Percentiles rank a stretch among this genome's conserved stretches.
These are phyloP conservation scores for Tubosaeta sp. DNA, from an alignment of 768 basidiomycete genomes.

Conservation along the genomic window DNA sequence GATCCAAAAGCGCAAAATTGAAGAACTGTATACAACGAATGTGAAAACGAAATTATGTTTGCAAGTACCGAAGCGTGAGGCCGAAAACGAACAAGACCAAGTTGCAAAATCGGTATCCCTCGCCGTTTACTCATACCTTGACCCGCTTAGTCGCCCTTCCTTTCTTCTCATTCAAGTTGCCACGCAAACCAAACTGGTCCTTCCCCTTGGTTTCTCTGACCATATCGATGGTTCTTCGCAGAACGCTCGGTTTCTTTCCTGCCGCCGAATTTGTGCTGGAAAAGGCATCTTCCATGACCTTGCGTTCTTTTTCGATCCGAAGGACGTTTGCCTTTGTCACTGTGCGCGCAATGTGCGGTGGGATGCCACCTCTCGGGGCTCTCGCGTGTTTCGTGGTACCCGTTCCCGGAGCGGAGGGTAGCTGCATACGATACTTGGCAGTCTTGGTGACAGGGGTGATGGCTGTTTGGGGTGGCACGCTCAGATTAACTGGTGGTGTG, in stretches of 20 bases:
- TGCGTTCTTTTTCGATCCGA: slow-evolving; percentile 21
- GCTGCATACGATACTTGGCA: slow-evolving; percentile 3
- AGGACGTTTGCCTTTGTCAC: slow-evolving; percentile 27
- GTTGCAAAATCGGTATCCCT: not conserved
- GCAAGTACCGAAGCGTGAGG: slow-evolving; percentile 4
- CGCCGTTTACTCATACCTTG: slow-evolving; percentile 3
- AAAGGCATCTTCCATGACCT: slow-evolving; percentile 15
- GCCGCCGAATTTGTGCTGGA: not conserved
- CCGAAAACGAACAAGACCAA: not conserved
- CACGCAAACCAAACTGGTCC: slow-evolving; percentile 58
- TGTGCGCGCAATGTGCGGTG: slow-evolving; percentile 28
- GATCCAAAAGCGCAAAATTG: not conserved
- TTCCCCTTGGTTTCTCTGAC: not conserved
- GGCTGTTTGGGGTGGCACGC: not conserved
- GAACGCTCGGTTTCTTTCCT: slow-evolving; percentile 26
- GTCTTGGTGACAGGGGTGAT: not conserved
- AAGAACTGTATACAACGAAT: slow-evolving; percentile 1
- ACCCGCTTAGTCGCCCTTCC: slow-evolving; percentile 14
- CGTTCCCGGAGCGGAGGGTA: not conserved
- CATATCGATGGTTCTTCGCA: slow-evolving; percentile 7
- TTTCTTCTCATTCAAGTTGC: slow-evolving; percentile 66
- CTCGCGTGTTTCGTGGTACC: slow-evolving; percentile 5
- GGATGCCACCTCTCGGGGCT: slow-evolving; percentile 29
- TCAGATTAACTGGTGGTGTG: not conserved
- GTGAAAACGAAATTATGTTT: slow-evolving; percentile 12